Evolutionary conservation across 2,329 filamentous ascomycete genomes (phyloP).

Genomic region (Bipolaris victoriae): DNA sequence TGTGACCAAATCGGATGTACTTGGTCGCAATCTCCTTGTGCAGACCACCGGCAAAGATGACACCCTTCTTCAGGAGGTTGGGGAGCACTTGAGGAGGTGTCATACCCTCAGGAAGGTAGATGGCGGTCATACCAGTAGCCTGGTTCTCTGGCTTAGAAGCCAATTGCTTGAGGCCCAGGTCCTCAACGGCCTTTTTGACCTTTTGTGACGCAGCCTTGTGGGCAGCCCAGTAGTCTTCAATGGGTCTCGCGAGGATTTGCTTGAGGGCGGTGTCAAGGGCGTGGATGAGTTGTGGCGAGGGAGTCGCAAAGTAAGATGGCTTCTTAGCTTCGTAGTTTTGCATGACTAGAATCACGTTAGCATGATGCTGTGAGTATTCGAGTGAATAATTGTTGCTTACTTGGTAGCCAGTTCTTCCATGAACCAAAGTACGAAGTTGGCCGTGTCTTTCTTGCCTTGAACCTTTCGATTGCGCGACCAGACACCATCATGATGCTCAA

Average conservation of each 20-base stretch:
- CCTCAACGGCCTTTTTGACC: slow-evolving; percentile 81
- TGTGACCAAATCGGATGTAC: slow-evolving; percentile 96
- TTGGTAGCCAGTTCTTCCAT: slow-evolving; percentile 96
- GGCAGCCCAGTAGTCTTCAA: slow-evolving; percentile 80
- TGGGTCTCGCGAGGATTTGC: slow-evolving; percentile 81
- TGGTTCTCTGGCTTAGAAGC: slow-evolving; percentile 86
- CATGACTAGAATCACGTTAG: slow-evolving; percentile 70
- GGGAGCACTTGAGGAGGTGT: slow-evolving; percentile 83
- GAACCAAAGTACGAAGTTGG: slow-evolving; percentile 92
- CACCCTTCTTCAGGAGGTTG: slow-evolving; percentile 81
- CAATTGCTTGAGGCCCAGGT: slow-evolving; percentile 85
- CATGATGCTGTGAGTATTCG: background rate
- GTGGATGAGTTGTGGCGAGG: slow-evolving; percentile 90
- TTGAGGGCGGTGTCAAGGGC: slow-evolving; percentile 87
- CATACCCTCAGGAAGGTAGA: slow-evolving; percentile 87
- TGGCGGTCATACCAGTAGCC: slow-evolving; percentile 96
- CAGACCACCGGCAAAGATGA: slow-evolving; percentile 92
- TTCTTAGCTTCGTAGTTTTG: slow-evolving; percentile 98
- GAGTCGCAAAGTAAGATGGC: slow-evolving; percentile 96
- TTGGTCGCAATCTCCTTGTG: slow-evolving; percentile 94
- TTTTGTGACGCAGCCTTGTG: slow-evolving; percentile 81
- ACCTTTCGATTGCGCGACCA: slow-evolving; percentile 79
- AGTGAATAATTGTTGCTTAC: slow-evolving; percentile 52
- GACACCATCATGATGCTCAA: slow-evolving; percentile 95
- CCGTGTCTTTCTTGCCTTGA: slow-evolving; percentile 80